Percentiles rank a stretch among this genome's conserved stretches.
These are phyloP conservation scores for Tripterygium wilfordii DNA, from an alignment of 177 flowering plant species.

Conservation along the genomic window DNA sequence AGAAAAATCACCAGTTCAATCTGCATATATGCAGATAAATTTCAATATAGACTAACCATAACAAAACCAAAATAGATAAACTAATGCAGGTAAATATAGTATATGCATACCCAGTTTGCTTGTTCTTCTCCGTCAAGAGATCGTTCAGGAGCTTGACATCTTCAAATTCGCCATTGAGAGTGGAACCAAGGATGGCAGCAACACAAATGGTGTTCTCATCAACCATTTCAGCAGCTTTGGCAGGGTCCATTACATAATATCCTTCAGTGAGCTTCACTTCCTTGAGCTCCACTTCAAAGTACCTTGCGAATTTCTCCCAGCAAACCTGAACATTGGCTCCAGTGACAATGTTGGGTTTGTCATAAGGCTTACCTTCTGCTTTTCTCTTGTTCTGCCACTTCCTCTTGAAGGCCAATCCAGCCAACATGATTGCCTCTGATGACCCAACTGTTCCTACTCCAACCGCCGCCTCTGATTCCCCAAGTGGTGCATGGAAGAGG, in stretches of 20 bases:
- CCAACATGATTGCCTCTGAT: slow-evolving; percentile 37
- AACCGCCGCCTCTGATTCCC: slow-evolving; percentile 26
- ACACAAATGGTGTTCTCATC: slow-evolving; percentile 42
- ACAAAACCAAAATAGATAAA: neutral
- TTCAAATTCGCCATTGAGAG: slow-evolving; percentile 36
- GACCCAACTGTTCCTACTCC: slow-evolving; percentile 39
- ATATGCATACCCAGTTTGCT: slow-evolving; percentile 37
- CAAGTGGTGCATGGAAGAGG: slow-evolving; percentile 31
- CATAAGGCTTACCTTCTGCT: slow-evolving; percentile 26
- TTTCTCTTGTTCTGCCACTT: slow-evolving; percentile 31
- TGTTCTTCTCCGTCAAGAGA: slow-evolving; percentile 50
- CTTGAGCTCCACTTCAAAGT: slow-evolving; percentile 36
- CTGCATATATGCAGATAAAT: neutral
- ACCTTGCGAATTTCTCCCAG: slow-evolving; percentile 42
- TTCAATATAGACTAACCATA: neutral
- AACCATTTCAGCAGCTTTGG: slow-evolving; percentile 31
- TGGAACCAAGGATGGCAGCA: slow-evolving; percentile 33
- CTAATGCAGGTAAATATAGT: neutral
- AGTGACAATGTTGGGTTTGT: slow-evolving; percentile 34
- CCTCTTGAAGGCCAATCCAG: slow-evolving; percentile 33
- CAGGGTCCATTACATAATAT: slow-evolving; percentile 36
- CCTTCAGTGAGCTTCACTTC: slow-evolving; percentile 29
- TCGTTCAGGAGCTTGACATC: slow-evolving; percentile 48
- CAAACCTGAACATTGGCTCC: slow-evolving; percentile 37
- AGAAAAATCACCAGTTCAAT: too few species aligned